These are phyloP conservation scores for Pistacia atlantica DNA, from an alignment of 345 rosid species.

Conservation along the genomic window DNA sequence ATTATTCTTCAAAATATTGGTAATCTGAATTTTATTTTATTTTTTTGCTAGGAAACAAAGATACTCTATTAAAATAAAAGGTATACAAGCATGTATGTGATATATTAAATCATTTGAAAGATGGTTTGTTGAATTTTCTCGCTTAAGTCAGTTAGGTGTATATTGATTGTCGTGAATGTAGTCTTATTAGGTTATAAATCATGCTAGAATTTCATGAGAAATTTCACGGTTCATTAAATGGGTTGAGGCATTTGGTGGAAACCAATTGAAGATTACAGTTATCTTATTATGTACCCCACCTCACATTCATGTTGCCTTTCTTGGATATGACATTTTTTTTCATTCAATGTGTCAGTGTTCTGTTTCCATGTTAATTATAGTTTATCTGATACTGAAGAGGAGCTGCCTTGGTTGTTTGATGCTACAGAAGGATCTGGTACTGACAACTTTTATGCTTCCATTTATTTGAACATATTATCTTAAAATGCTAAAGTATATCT, in stretches of 20 bases:
- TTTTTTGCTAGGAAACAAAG: background rate
- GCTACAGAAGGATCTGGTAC: background rate
- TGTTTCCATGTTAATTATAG: background rate
- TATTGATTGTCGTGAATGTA: background rate
- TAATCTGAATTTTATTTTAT: background rate
- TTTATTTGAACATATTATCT: background rate
- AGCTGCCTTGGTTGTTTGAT: background rate
- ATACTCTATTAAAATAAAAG: too few relatives aligned
- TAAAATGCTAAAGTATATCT: too few relatives aligned
- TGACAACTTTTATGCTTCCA: background rate
- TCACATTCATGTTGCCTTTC: background rate
- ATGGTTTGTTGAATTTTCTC: background rate
- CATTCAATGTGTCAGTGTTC: background rate
- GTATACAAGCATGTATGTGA: too few relatives aligned
- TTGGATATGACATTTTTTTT: background rate
- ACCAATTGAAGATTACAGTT: background rate
- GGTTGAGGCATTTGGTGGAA: background rate
- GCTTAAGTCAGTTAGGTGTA: background rate
- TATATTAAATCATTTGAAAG: too few relatives aligned
- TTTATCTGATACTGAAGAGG: background rate
- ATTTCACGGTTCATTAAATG: background rate
- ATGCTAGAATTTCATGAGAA: background rate
- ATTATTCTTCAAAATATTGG: background rate
- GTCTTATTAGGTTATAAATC: background rate
- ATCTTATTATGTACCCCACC: background rate